Evolutionary conservation across 768 basidiomycete genomes (phyloP).

Genomic region (Neoboletus magnificus): DNA sequence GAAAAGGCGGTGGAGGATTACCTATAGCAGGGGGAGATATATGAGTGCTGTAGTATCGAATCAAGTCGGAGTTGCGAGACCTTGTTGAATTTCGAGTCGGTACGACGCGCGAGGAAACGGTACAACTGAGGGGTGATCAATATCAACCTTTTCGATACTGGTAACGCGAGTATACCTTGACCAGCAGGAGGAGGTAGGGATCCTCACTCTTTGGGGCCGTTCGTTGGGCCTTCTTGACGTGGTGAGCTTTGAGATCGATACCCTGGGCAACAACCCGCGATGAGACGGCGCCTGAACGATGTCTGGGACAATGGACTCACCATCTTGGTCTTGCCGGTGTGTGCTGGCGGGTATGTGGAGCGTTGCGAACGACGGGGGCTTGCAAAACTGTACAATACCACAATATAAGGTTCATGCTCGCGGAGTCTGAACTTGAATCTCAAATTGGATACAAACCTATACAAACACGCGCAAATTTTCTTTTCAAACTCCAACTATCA

Average conservation of each 20-base stretch:
- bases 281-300: conserved; percentile 22
- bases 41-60: conserved; percentile 17
- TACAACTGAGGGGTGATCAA: conserved; percentile 64
- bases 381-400: conserved; percentile 63
- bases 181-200: conserved; percentile 95
- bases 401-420: conserved; percentile 35
- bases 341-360: conserved; percentile 47
- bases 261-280: conserved; percentile 48
- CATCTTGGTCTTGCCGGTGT: conserved; percentile 71
- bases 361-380: conserved; percentile 43
- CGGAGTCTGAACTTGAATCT: conserved; percentile 29
- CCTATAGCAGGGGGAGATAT: conserved; percentile 41
- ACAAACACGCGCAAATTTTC: conserved; percentile 40
- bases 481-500: conserved; percentile 57
- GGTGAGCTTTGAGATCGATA: conserved; percentile 94
- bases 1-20: conserved; percentile 94
- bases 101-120: conserved; percentile 97
- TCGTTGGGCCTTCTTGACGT: conserved; percentile 97
- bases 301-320: conserved; percentile 57
- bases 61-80: conserved; percentile 34
- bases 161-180: conserved; percentile 65
- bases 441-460: conserved; percentile 32
- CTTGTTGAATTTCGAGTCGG: conserved; percentile 96
- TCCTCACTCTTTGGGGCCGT: conserved; percentile 98
- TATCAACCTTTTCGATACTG: conserved; percentile 1